Evolutionary conservation across 83 land plant genomes (phyloP).

Genomic region (Picea engelmannii): DNA sequence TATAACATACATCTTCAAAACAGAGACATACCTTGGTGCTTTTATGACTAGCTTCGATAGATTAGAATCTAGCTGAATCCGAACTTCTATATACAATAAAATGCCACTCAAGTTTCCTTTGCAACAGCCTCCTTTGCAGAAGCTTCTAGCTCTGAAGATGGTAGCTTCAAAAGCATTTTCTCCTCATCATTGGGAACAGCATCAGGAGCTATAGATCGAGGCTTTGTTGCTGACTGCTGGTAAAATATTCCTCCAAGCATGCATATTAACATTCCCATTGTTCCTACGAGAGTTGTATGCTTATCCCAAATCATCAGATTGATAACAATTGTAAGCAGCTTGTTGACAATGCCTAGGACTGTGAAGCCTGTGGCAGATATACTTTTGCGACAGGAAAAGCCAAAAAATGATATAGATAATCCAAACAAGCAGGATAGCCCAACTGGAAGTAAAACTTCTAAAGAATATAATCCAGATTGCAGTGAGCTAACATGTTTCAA

Average conservation of each 20-base stretch:
- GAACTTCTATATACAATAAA: not conserved
- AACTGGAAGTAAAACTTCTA: conserved; percentile 42
- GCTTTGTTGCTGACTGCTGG: conserved; percentile 47
- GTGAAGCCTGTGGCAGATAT: conserved; percentile 61
- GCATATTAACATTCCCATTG: conserved; percentile 45
- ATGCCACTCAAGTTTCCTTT: conserved; percentile 7
- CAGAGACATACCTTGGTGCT: too few species aligned
- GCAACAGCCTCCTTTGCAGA: conserved; percentile 20
- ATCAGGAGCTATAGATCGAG: conserved; percentile 24
- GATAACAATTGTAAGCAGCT: conserved; percentile 53
- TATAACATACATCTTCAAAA: not conserved
- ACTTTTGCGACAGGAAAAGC: conserved; percentile 50
- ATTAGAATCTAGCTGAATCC: not conserved
- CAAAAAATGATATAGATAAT: conserved; percentile 52
- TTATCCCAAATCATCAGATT: conserved; percentile 50
- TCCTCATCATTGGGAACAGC: conserved; percentile 34
- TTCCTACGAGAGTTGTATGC: conserved; percentile 46
- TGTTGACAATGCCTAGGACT: conserved; percentile 55
- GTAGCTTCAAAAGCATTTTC: conserved; percentile 21
- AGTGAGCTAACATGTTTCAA: conserved; percentile 14
- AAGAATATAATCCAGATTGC: conserved; percentile 24
- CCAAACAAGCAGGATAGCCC: conserved; percentile 45
- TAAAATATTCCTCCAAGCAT: conserved; percentile 48
- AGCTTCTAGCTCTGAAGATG: conserved; percentile 15
- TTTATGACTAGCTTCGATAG: not conserved